Evolutionary conservation across 2,329 filamentous ascomycete genomes (phyloP).

Genomic region (Penicillium freii): DNA sequence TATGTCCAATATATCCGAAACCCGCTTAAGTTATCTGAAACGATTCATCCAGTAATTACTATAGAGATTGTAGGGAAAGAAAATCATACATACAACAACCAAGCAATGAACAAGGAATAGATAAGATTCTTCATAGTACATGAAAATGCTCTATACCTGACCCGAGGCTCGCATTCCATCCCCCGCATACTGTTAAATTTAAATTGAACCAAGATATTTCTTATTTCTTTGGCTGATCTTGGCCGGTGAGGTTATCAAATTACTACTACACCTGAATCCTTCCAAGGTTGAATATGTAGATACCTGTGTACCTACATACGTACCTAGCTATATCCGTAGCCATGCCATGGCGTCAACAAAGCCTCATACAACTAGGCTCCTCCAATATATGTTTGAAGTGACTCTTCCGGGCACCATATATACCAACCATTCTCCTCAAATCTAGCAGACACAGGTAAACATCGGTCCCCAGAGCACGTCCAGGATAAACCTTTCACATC

Average conservation of each 20-base stretch:
- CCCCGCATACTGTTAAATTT: neutral
- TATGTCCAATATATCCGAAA: neutral
- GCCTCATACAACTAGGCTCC: neutral
- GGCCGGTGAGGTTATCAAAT: neutral
- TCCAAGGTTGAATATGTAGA: too few relatives aligned
- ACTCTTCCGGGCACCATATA: neutral
- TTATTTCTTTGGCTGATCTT: neutral
- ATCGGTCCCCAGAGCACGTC: neutral
- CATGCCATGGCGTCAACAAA: too few relatives aligned
- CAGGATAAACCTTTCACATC: neutral
- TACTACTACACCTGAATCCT: neutral
- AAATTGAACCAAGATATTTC: neutral
- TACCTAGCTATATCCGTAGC: neutral
- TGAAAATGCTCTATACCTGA: neutral
- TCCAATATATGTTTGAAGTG: neutral
- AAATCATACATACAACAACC: neutral
- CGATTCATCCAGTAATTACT: neutral
- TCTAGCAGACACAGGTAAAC: neutral
- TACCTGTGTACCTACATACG: neutral
- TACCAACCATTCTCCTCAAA: neutral
- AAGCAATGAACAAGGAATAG: slow-evolving; percentile 1
- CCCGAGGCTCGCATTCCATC: neutral
- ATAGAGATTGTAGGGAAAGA: neutral
- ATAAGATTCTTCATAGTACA: neutral
- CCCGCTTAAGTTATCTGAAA: neutral